phyloP scores from a whole-genome alignment of 2,329 filamentous ascomycete species.

The Fusarium annulatum region DNA sequence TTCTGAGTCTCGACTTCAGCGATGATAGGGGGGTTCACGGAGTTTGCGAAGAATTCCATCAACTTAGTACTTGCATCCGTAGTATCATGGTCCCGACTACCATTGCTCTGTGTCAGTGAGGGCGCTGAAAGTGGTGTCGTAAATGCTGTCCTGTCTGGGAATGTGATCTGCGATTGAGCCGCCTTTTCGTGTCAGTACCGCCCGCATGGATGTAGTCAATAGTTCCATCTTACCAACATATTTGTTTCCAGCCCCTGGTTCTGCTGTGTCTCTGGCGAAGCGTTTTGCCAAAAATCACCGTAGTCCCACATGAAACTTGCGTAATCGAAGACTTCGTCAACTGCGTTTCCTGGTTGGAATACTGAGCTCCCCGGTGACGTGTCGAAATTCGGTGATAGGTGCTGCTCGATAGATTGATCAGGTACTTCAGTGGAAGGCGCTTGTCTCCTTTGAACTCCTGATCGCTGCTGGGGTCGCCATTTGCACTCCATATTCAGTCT shows the following conservation, averaged over 20 bases:
- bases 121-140: conserved; percentile 33
- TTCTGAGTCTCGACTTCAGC: conserved; percentile 64
- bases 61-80: conserved; percentile 45
- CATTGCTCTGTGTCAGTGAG: conserved; percentile 37
- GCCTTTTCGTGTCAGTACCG: conserved; percentile 16
- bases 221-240: conserved; percentile 31
- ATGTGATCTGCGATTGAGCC: conserved; percentile 39
- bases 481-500: conserved; percentile 63
- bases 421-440: conserved; percentile 4
- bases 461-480: conserved; percentile 55
- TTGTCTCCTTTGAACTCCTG: conserved; percentile 36
- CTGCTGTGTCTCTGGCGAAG: conserved; percentile 42
- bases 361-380: conserved; percentile 43
- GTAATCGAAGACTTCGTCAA: conserved; percentile 59
- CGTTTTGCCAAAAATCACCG: conserved; percentile 50
- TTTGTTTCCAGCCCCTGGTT: conserved; percentile 40
- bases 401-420: conserved; percentile 29
- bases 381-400: conserved; percentile 45
- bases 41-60: conserved; percentile 60
- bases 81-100: conserved; percentile 16
- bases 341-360: conserved; percentile 46
- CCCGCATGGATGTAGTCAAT: too few relatives aligned
- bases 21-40: conserved; percentile 63
- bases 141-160: conserved; percentile 40
- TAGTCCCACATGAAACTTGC: conserved; percentile 62